Conservation (phyloP, 2,329 filamentous ascomycete species). For the Coleophoma eucalyptorum region DNA sequence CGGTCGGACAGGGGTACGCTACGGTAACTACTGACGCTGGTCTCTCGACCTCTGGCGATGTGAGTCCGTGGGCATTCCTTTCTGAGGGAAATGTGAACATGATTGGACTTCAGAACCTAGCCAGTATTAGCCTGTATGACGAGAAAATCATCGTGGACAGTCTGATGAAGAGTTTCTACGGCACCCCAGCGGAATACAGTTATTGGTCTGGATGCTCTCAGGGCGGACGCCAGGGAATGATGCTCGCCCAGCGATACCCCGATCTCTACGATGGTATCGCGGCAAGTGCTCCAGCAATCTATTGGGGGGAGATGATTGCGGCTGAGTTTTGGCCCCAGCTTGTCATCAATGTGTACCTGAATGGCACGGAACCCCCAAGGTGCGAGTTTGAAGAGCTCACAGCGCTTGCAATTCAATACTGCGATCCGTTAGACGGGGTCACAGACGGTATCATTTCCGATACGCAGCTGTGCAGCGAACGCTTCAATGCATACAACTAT, state of each 20-base stretch:
- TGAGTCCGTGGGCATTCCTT: background rate
- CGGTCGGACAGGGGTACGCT: slow-evolving; percentile 22
- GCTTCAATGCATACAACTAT: slow-evolving; percentile 1
- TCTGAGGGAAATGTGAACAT: background rate
- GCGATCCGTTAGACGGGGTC: slow-evolving; percentile 6
- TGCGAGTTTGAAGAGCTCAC: slow-evolving; percentile 4
- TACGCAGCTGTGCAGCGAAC: background rate
- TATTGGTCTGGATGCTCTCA: slow-evolving; percentile 28
- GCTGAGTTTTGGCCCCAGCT: background rate
- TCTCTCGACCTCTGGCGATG: background rate
- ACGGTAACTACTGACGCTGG: slow-evolving; percentile 24
- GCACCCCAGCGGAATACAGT: slow-evolving; percentile 20
- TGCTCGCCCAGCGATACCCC: slow-evolving; percentile 31
- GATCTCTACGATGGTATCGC: slow-evolving; percentile 32
- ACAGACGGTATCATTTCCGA: slow-evolving; percentile 5
- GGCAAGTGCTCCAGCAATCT: slow-evolving; percentile 30
- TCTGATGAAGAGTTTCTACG: slow-evolving; percentile 28
- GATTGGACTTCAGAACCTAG: background rate
- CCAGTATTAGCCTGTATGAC: slow-evolving; percentile 15
- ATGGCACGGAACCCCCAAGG: background rate
- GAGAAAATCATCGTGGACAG: slow-evolving; percentile 27
- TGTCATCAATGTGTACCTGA: background rate
- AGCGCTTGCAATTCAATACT: slow-evolving; percentile 1
- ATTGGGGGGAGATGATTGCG: slow-evolving; percentile 8
- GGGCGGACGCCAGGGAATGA: slow-evolving; percentile 32